A percentile compares a stretch with the other conserved stretches of the same genome.
Evolutionary conservation across 768 basidiomycete species (phyloP).

Genomic region (Phlebiopsis gigantea): DNA sequence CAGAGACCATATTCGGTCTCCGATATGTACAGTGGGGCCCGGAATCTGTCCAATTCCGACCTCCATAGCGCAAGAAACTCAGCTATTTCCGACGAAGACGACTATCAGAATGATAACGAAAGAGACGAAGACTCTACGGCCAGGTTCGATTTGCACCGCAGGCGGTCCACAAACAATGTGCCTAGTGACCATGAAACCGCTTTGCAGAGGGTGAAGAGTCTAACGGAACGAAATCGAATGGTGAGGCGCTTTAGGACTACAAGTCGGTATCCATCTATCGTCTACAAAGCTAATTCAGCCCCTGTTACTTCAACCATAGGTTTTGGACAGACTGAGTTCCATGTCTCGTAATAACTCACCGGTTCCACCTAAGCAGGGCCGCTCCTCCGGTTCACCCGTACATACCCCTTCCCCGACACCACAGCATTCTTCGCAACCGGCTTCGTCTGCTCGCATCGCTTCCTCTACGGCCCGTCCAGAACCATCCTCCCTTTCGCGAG

Average conservation of each 20-base stretch:
- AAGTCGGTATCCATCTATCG: neutral
- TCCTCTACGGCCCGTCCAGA: slow-evolving; percentile 19
- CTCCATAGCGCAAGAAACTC: slow-evolving; percentile 19
- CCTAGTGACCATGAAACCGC: slow-evolving; percentile 46
- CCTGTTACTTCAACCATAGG: slow-evolving; percentile 30
- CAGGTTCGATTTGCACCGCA: slow-evolving; percentile 29
- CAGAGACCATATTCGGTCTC: slow-evolving; percentile 23
- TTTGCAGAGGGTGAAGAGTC: slow-evolving; percentile 62
- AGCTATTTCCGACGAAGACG: slow-evolving; percentile 37
- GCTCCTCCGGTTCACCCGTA: slow-evolving; percentile 30
- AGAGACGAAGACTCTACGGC: slow-evolving; percentile 65
- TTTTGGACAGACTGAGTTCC: slow-evolving; percentile 62
- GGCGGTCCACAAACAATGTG: slow-evolving; percentile 23
- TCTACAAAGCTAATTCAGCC: neutral
- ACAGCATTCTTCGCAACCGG: slow-evolving; percentile 28
- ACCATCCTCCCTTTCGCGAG: slow-evolving; percentile 28
- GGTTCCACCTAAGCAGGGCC: slow-evolving; percentile 36
- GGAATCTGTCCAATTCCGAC: slow-evolving; percentile 29
- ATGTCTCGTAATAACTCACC: slow-evolving; percentile 53
- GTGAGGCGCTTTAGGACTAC: slow-evolving; percentile 34
- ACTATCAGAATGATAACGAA: slow-evolving; percentile 36
- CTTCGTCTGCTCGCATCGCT: slow-evolving; percentile 25
- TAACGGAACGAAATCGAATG: slow-evolving; percentile 70
- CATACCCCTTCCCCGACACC: slow-evolving; percentile 28
- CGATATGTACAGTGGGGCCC: slow-evolving; percentile 37